Conservation (phyloP, 2,329 filamentous ascomycete genomes). For the Neurospora sp. region DNA sequence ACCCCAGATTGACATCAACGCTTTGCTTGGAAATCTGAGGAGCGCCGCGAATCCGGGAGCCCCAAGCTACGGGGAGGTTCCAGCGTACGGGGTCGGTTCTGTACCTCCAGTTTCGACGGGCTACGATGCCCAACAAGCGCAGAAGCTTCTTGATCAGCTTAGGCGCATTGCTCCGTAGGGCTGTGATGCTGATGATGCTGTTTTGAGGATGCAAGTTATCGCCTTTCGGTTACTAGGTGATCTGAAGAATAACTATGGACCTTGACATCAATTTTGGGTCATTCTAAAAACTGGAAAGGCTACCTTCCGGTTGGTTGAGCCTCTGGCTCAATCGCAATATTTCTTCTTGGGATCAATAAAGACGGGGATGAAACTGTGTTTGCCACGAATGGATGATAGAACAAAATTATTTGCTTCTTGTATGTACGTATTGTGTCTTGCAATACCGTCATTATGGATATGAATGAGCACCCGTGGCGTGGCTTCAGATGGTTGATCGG, state of each 20-base stretch:
- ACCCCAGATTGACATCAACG: conserved; percentile 34
- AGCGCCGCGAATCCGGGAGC: conserved; percentile 8
- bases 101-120: not conserved
- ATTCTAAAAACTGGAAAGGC: not conserved
- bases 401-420: no score
- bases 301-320: not conserved
- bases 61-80: conserved; percentile 10
- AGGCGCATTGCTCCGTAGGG: not conserved
- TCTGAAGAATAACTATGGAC: not conserved
- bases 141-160: not conserved
- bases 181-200: not conserved
- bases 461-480: no score
- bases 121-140: not conserved
- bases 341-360: no score
- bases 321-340: not conserved
- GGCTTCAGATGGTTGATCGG: no score
- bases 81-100: not conserved
- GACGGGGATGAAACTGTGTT: no score
- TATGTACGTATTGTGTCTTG: no score
- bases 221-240: not conserved
- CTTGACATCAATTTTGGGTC: not conserved
- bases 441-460: no score
- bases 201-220: not conserved
- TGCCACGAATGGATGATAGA: no score
- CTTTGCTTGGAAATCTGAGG: conserved; percentile 33